phyloP scores from a whole-genome alignment of 2,329 filamentous ascomycete species.

The Stagonosporopsis tanaceti region DNA sequence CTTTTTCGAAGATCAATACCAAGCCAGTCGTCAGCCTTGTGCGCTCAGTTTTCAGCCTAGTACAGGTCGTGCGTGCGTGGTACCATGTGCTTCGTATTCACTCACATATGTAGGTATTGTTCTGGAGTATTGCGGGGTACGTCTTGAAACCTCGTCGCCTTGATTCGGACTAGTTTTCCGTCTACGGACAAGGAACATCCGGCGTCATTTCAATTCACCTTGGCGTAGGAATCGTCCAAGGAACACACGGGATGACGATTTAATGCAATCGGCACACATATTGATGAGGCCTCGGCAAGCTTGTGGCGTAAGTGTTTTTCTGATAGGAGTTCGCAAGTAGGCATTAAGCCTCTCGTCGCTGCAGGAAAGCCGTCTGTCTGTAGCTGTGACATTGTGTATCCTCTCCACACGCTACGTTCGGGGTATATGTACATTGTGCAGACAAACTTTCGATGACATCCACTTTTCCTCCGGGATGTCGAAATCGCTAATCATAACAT shows the following conservation, averaged over 20 bases:
- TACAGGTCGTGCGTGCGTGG: not conserved
- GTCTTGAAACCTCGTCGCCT: not conserved
- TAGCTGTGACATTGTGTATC: constrained; percentile 17
- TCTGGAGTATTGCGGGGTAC: constrained; percentile 9
- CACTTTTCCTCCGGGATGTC: not conserved
- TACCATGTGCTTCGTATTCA: not conserved
- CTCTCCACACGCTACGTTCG: constrained; percentile 9
- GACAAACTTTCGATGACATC: constrained; percentile 4
- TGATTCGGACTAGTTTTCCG: constrained; percentile 17
- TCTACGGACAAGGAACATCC: not conserved
- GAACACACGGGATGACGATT: too few species aligned
- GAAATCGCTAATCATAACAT: constrained; percentile 13
- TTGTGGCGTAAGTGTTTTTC: not conserved
- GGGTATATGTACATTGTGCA: constrained; percentile 21
- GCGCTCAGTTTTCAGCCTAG: not conserved
- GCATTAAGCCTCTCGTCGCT: not conserved
- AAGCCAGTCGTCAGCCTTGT: not conserved
- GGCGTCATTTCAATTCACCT: constrained; percentile 3
- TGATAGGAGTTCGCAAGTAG: too few species aligned
- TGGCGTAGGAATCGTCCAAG: not conserved
- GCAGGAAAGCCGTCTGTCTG: not conserved
- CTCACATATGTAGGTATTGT: not conserved
- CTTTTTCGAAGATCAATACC: not conserved
- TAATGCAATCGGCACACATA: not conserved
- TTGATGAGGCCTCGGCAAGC: not conserved